Evolutionary conservation across 345 rosid species (phyloP).

Genomic region (Cochlearia excelsa): DNA sequence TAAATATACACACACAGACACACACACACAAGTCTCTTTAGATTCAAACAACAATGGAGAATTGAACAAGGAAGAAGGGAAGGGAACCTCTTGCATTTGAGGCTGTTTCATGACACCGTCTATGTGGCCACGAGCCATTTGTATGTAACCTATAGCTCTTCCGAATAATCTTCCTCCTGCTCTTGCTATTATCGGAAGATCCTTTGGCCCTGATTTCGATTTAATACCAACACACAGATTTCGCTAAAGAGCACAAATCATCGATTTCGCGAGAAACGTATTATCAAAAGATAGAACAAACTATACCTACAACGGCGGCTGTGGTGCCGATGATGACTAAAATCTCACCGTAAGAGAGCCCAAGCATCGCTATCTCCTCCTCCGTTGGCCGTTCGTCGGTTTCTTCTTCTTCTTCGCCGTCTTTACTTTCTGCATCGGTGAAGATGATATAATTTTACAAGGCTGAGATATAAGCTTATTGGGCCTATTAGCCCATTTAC

Average conservation of each 20-base stretch:
- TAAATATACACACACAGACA: not conserved
- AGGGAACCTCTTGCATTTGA: constrained; percentile 77
- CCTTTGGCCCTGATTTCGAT: constrained; percentile 61
- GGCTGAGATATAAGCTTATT: not conserved
- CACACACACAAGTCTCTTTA: too few species aligned
- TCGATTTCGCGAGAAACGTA: not conserved
- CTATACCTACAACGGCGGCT: constrained; percentile 61
- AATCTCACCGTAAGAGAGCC: constrained; percentile 69
- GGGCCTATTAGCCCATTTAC: constrained; percentile 6
- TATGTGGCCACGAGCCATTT: constrained; percentile 84
- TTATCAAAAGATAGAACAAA: constrained; percentile 5
- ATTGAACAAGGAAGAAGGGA: not conserved
- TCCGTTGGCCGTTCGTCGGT: constrained; percentile 16
- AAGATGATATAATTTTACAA: not conserved
- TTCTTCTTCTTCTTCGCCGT: constrained; percentile 21
- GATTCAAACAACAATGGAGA: not conserved
- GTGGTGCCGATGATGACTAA: constrained; percentile 59
- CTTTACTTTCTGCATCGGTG: constrained; percentile 2
- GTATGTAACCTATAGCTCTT: constrained; percentile 76
- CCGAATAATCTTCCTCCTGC: constrained; percentile 77
- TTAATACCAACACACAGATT: not conserved
- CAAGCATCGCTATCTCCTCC: constrained; percentile 43
- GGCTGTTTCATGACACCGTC: constrained; percentile 80
- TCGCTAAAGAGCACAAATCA: too few species aligned
- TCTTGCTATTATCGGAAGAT: constrained; percentile 70